Evolutionary conservation across 2,329 filamentous ascomycete species (phyloP).

Genomic region (Thermothelomyces thermophilus): DNA sequence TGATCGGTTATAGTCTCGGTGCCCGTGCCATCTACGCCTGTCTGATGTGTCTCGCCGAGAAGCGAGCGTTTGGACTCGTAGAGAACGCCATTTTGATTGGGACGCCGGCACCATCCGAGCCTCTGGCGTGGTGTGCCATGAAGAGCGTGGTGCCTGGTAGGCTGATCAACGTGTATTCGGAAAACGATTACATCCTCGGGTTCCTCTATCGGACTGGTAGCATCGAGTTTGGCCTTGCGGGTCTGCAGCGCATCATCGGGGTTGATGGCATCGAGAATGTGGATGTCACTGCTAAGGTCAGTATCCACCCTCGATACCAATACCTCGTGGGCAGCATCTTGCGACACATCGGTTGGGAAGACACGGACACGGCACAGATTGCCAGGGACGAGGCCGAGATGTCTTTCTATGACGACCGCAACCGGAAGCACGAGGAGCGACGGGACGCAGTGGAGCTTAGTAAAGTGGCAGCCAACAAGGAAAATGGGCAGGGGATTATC

Average conservation of each 20-base stretch:
- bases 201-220: conserved; percentile 82
- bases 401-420: conserved; percentile 25
- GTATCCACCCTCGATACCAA: conserved; percentile 65
- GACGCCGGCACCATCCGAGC: conserved; percentile 66
- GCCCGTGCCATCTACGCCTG: conserved; percentile 81
- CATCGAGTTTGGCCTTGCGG: conserved; percentile 76
- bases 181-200: conserved; percentile 79
- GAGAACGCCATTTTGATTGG: conserved; percentile 85
- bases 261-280: conserved; percentile 62
- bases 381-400: conserved; percentile 29
- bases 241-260: conserved; percentile 66
- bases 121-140: conserved; percentile 67
- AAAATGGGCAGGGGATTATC: conserved; percentile 20
- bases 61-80: conserved; percentile 75
- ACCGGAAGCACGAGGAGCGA: conserved; percentile 23
- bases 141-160: conserved; percentile 74
- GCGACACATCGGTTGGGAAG: conserved; percentile 61
- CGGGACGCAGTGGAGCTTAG: conserved; percentile 21
- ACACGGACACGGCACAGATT: conserved; percentile 44
- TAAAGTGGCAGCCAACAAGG: conserved; percentile 13
- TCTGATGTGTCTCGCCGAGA: conserved; percentile 69
- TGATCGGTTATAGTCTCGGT: conserved; percentile 77
- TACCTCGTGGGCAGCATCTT: conserved; percentile 61
- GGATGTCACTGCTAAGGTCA: conserved; percentile 58
- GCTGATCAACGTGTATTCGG: conserved; percentile 84